Evolutionary conservation across 768 basidiomycete species (phyloP).

Genomic region (Kwoniella sp.): DNA sequence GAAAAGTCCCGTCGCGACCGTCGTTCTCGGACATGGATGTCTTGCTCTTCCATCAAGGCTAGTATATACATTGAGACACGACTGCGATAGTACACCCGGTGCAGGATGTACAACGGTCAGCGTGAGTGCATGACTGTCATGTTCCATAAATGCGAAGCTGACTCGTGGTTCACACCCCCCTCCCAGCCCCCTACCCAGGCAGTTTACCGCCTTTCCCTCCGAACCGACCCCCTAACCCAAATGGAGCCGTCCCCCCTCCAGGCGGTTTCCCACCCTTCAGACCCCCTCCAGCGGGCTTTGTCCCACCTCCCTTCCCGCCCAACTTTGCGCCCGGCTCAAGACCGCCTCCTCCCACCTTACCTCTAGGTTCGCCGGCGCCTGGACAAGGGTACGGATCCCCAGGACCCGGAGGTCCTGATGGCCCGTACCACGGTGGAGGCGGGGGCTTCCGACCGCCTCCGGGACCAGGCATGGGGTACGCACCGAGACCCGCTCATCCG

Average conservation of each 20-base stretch:
- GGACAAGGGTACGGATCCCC: neutral
- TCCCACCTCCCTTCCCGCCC: slow-evolving; percentile 39
- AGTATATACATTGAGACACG: too few species aligned
- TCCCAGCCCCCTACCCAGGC: slow-evolving; percentile 5
- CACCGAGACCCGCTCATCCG: slow-evolving; percentile 26
- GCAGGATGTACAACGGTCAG: slow-evolving; percentile 17
- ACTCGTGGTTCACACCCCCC: neutral
- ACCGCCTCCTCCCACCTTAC: slow-evolving; percentile 19
- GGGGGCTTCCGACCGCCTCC: slow-evolving; percentile 21
- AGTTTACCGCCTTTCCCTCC: slow-evolving; percentile 37
- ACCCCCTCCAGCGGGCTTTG: slow-evolving; percentile 26
- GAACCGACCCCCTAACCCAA: slow-evolving; percentile 16
- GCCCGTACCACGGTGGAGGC: too few species aligned
- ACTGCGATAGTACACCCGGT: neutral
- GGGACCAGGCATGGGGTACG: neutral
- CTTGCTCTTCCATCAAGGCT: neutral
- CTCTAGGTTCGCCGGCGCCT: slow-evolving; percentile 1
- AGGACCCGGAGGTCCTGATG: slow-evolving; percentile 4
- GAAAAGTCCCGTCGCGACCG: too few species aligned
- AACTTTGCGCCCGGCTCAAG: slow-evolving; percentile 22
- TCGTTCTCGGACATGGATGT: too few species aligned
- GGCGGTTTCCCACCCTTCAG: slow-evolving; percentile 39
- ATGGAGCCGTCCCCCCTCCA: slow-evolving; percentile 12
- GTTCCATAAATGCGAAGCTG: neutral
- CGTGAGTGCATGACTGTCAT: slow-evolving; percentile 11